Conservation (phyloP, 805 yeast genomes). For the Saccharomycopsis javanensis region DNA sequence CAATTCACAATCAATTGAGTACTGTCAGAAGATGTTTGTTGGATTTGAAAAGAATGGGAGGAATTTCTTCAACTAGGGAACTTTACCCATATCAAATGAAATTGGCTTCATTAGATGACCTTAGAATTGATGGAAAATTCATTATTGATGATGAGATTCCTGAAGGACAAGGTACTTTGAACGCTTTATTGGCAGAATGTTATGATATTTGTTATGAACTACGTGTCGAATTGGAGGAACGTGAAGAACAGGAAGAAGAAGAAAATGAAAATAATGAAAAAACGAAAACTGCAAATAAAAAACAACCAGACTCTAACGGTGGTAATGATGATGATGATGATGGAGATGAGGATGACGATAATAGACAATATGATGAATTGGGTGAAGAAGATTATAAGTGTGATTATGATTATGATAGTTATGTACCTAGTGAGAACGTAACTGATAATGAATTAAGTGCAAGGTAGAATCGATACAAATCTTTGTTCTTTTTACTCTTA, state of each 20-base stretch:
- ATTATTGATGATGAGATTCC: constrained; percentile 83
- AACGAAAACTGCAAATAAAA: background rate
- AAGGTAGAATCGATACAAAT: background rate
- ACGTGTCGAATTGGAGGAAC: constrained; percentile 72
- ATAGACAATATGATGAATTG: constrained; percentile 18
- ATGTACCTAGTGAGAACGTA: constrained; percentile 19
- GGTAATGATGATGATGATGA: constrained; percentile 18
- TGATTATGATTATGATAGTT: constrained; percentile 19
- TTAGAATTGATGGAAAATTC: constrained; percentile 86
- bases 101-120: constrained; percentile 77
- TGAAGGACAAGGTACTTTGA: constrained; percentile 96
- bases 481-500: too few relatives aligned
- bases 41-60: constrained; percentile 89
- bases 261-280: background rate
- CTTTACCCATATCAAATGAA: constrained; percentile 94
- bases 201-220: constrained; percentile 89
- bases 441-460: constrained; percentile 16
- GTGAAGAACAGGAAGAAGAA: background rate
- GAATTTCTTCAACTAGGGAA: constrained; percentile 78
- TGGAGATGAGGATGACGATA: constrained; percentile 13
- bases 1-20: constrained; percentile 84
- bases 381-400: constrained; percentile 19
- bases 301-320: background rate
- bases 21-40: constrained; percentile 85
- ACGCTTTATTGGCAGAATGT: constrained; percentile 84